Evolutionary conservation across 257 asterid species (phyloP), one percentile per base, ranked within the genome.

Genomic region (Gentiana macrophylla): DNA sequence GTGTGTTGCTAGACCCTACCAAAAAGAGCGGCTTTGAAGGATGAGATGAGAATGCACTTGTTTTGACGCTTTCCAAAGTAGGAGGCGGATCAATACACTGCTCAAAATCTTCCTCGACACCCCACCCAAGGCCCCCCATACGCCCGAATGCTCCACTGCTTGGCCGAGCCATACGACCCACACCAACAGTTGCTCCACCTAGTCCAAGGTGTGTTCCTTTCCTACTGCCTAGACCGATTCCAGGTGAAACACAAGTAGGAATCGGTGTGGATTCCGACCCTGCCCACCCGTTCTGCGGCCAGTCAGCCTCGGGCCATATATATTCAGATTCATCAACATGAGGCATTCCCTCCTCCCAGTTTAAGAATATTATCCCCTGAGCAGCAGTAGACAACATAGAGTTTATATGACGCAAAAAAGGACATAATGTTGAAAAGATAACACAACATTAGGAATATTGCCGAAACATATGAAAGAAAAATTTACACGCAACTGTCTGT

Each of bases 251-350:
- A 59, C 77, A 67, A 13, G 90, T 78, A 41, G 93, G 90, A 73
- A 75, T 76, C 46, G 98, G 86, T 55, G 79, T 69, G 60, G 95
- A 80, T 61, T 78, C 77, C 33, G 83, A 76, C 53, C 90, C 93
- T 5, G 94, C 93, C 93, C 96, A 91, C 62, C 95, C 95, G 77
- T 85, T 71, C 62, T 52, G 87, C 50, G 98, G 98, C 96, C 97
- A 87, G 75, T 91, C 97, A 54, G 88, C 94, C 62, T 81, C 86
- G 59, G 77, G 92, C 98, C 98, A 91, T 67, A 88, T 74, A 69
- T 81, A 78, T 63, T 85, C 82, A 37, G 89, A 71, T 70, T 70
- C 78, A 67, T 72, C 81, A 48, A 64, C 70, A 61, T 48, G 74
- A 50, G 70, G 69, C 59, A 59, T 63, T 49, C 85, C 90, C 77